phyloP scores from a whole-genome alignment of 768 basidiomycete genomes.

The Panellus pusillus region DNA sequence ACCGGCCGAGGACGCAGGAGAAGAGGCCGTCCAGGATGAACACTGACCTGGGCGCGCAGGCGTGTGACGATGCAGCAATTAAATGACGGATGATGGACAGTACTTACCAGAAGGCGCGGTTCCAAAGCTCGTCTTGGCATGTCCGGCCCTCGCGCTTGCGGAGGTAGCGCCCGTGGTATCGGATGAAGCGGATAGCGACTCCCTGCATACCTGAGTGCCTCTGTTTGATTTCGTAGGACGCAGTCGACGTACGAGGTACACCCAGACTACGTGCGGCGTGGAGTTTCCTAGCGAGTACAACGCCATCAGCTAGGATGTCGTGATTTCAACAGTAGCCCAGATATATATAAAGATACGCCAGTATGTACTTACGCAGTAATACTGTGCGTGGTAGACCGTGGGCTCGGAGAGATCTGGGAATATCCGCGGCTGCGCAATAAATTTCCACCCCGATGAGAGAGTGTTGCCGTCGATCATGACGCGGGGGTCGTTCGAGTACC shows the following conservation, averaged over 20 bases:
- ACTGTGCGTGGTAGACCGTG: constrained; percentile 69
- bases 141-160: constrained; percentile 33
- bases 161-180: constrained; percentile 63
- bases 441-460: constrained; percentile 59
- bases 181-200: constrained; percentile 59
- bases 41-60: constrained; percentile 21
- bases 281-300: constrained; percentile 40
- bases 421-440: constrained; percentile 58
- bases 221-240: no score
- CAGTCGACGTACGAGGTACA: constrained; percentile 38
- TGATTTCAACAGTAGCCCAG: not conserved
- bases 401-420: constrained; percentile 57
- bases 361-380: constrained; percentile 52
- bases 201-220: no score
- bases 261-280: constrained; percentile 53
- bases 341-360: not conserved
- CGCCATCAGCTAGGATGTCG: constrained; percentile 27
- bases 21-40: constrained; percentile 31
- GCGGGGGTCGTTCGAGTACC: constrained; percentile 21
- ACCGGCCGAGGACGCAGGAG: constrained; percentile 58
- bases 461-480: constrained; percentile 18
- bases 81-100: no score
- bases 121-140: constrained; percentile 59
- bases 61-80: no score
- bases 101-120: constrained; percentile 53